A percentile compares a stretch with the other conserved stretches of the same genome.
Conservation (phyloP, 164 flowering plant genomes). For the Magnolia sinica region DNA sequence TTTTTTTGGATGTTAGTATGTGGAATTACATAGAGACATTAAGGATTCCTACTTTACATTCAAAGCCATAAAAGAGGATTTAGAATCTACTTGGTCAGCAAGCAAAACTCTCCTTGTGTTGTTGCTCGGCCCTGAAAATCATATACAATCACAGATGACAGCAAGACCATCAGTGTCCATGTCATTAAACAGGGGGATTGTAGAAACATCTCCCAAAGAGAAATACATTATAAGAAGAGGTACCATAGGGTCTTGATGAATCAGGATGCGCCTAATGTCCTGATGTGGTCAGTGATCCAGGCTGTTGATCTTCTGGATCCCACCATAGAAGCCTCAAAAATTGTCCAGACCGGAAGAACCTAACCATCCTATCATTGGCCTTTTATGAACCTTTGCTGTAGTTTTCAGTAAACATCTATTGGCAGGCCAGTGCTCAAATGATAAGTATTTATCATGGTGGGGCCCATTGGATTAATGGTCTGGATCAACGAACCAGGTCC, state of each 20-base stretch:
- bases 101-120: slow-evolving; percentile 17
- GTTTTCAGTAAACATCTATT: not conserved
- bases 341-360: not conserved
- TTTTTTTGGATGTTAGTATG: no score
- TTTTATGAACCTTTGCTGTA: not conserved
- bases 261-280: not conserved
- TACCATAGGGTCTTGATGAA: not conserved
- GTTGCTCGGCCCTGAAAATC: slow-evolving; percentile 38
- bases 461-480: not conserved
- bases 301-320: not conserved
- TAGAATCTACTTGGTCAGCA: slow-evolving; percentile 39
- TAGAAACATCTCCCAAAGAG: not conserved
- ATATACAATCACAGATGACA: not conserved
- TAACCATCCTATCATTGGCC: not conserved
- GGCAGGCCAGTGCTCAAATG: not conserved
- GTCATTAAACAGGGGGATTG: not conserved
- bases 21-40: not conserved
- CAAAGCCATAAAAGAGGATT: slow-evolving; percentile 22
- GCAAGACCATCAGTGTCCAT: not conserved
- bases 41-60: slow-evolving; percentile 30
- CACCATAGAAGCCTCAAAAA: not conserved
- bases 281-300: not conserved
- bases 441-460: not conserved
- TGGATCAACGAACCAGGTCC: not conserved
- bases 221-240: not conserved